Evolutionary conservation across 441 rosid species (phyloP).

Genomic region (Omphalea diandra): DNA sequence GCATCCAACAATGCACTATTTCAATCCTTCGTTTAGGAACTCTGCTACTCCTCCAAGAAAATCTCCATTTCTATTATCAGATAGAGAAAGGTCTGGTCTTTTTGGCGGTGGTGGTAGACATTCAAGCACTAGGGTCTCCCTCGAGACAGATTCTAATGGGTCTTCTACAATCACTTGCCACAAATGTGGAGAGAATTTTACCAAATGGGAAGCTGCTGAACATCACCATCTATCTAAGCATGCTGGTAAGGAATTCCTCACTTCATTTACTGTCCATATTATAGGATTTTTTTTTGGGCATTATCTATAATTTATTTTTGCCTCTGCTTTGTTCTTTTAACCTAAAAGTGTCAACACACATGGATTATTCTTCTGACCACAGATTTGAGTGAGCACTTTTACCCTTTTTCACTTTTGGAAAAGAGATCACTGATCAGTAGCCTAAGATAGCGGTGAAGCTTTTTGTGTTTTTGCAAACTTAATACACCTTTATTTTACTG

Average conservation of each 20-base stretch:
- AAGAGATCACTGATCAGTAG: neutral
- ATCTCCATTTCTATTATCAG: conserved; percentile 39
- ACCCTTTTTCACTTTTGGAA: conserved; percentile 14
- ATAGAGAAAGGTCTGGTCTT: conserved; percentile 44
- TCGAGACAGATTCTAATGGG: conserved; percentile 60
- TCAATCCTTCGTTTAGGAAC: conserved; percentile 58
- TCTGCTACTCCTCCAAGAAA: conserved; percentile 54
- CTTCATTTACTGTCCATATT: conserved; percentile 3
- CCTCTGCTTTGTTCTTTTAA: conserved; percentile 6
- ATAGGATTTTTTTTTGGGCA: neutral
- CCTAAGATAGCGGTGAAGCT: conserved; percentile 5
- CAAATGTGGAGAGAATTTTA: conserved; percentile 92
- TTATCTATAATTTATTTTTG: neutral
- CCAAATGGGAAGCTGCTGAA: conserved; percentile 90
- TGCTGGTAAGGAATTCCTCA: conserved; percentile 54
- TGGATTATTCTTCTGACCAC: conserved; percentile 22
- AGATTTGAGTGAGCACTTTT: conserved; percentile 15
- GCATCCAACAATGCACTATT: conserved; percentile 62
- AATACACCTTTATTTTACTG: neutral
- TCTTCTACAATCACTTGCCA: conserved; percentile 71
- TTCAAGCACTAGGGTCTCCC: conserved; percentile 53
- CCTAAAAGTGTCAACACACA: conserved; percentile 10
- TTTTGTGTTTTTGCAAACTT: neutral
- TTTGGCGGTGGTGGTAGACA: conserved; percentile 36
- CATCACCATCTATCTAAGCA: conserved; percentile 94